phyloP scores from a whole-genome alignment of 768 basidiomycete genomes.

The Russula ochroleuca region DNA sequence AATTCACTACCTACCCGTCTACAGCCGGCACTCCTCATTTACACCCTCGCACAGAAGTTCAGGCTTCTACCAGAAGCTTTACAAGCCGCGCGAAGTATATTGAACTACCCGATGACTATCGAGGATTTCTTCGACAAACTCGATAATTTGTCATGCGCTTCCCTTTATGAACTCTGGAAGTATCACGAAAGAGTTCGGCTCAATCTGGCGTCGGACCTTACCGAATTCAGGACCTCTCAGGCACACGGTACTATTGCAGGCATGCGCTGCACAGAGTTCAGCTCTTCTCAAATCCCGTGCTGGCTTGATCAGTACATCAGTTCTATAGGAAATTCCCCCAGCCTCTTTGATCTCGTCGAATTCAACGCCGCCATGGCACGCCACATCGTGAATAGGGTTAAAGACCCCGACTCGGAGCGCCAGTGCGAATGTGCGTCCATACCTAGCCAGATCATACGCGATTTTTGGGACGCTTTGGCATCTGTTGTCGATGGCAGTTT shows the following conservation, averaged over 20 bases:
- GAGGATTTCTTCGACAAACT: background rate
- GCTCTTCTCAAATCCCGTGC: background rate
- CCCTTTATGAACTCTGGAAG: conserved; percentile 11
- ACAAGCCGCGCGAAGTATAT: background rate
- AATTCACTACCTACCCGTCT: background rate
- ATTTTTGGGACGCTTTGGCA: background rate
- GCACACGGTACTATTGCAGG: background rate
- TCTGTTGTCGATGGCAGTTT: background rate
- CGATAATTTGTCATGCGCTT: background rate
- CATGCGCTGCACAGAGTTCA: background rate
- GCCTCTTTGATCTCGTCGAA: conserved; percentile 2
- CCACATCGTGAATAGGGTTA: no score
- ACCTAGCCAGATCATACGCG: background rate
- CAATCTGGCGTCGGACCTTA: background rate
- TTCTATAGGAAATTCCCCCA: background rate
- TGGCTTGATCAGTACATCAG: conserved; percentile 9
- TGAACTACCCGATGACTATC: background rate
- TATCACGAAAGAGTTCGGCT: background rate
- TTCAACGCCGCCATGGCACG: background rate
- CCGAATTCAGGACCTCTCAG: background rate
- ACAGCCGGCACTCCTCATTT: background rate
- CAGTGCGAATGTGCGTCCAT: background rate
- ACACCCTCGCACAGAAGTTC: background rate
- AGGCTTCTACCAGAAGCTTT: background rate
- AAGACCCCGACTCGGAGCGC: no score